Conservation (phyloP, 202 grass and related monocot genomes). For the Elaeis oleifera region DNA sequence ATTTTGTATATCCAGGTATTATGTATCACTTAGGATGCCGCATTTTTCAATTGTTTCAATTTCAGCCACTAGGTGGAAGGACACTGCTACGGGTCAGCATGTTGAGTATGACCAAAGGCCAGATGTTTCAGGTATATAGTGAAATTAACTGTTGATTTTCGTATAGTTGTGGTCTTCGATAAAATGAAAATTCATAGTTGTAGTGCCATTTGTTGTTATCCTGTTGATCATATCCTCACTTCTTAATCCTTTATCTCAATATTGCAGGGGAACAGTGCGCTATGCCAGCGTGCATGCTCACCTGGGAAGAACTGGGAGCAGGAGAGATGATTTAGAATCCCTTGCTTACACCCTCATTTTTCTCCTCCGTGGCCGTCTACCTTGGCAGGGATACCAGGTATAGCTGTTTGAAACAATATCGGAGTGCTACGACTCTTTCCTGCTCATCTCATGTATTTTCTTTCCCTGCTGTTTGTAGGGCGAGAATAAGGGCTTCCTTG, state of each 20-base stretch:
- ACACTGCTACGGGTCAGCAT: constrained; percentile 14
- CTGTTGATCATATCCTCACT: neutral
- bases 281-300: constrained; percentile 95
- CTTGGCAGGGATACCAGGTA: constrained; percentile 97
- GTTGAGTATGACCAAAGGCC: constrained; percentile 24
- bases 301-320: constrained; percentile 86
- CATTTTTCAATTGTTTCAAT: neutral
- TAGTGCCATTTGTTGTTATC: neutral
- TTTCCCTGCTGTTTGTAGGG: constrained; percentile 43
- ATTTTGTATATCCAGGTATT: too few species aligned
- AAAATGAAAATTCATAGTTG: too few species aligned
- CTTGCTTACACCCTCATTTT: constrained; percentile 93
- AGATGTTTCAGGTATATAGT: constrained; percentile 21
- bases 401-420: constrained; percentile 10
- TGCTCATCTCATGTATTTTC: constrained; percentile 12
- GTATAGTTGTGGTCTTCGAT: too few species aligned
- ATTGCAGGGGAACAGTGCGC: constrained; percentile 52
- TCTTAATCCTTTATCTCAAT: neutral
- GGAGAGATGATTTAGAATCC: constrained; percentile 97
- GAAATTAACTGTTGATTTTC: neutral
- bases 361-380: constrained; percentile 86
- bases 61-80: constrained; percentile 19
- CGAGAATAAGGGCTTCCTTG: constrained; percentile 93
- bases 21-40: too few species aligned
- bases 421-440: too few species aligned